Evolutionary conservation across 805 yeast genomes (phyloP).

Genomic region (Candida sithepensis): DNA sequence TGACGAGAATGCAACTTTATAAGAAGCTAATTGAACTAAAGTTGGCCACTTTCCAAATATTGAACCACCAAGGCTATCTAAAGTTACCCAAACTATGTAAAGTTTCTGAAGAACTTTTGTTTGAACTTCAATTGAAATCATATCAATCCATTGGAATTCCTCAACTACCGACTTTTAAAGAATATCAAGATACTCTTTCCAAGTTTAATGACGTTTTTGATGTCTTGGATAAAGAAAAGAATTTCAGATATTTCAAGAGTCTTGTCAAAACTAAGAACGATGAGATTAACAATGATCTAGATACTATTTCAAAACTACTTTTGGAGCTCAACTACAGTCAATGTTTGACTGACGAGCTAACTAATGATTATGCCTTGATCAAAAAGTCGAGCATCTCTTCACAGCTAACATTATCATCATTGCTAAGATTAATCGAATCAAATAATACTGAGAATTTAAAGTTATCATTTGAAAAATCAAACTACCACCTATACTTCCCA

Average conservation of each 20-base stretch:
- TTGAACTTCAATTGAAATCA: slow-evolving; percentile 68
- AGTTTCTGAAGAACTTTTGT: slow-evolving; percentile 35
- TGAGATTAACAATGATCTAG: slow-evolving; percentile 11
- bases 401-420: slow-evolving; percentile 14
- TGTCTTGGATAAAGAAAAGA: slow-evolving; percentile 8
- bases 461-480: slow-evolving; percentile 28
- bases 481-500: slow-evolving; percentile 48
- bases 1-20: slow-evolving; percentile 10
- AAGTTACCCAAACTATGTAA: slow-evolving; percentile 27
- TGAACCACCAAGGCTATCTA: slow-evolving; percentile 22
- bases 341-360: slow-evolving; percentile 6
- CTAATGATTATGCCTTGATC: slow-evolving; percentile 12
- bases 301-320: slow-evolving; percentile 6
- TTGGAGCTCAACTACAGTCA: slow-evolving; percentile 7
- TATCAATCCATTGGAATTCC: slow-evolving; percentile 82
- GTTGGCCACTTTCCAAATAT: slow-evolving; percentile 22
- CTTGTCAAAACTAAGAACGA: slow-evolving; percentile 14
- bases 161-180: slow-evolving; percentile 48
- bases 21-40: slow-evolving; percentile 19
- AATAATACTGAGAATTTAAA: slow-evolving; percentile 5
- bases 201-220: slow-evolving; percentile 16
- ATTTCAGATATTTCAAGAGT: slow-evolving; percentile 10
- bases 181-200: slow-evolving; percentile 24
- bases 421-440: slow-evolving; percentile 15
- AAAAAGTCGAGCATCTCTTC: slow-evolving; percentile 31